phyloP scores from a whole-genome alignment of 768 basidiomycete genomes.

The Boletus rufocinnamomeus region DNA sequence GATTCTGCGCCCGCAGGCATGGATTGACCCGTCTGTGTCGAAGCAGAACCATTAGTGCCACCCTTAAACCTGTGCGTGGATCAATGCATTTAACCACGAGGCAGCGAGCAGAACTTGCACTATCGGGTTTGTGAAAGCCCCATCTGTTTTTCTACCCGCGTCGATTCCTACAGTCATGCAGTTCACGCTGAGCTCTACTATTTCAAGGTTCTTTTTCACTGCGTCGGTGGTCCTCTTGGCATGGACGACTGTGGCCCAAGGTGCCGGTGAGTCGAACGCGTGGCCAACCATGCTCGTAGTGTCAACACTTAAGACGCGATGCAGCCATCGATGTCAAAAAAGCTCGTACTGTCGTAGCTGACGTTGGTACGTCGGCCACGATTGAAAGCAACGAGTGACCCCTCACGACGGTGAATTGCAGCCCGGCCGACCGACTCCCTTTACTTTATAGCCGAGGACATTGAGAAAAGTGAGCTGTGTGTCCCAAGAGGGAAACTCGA shows the following conservation, averaged over 20 bases:
- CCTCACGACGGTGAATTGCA: background rate
- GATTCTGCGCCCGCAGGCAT: background rate
- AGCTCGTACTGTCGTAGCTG: background rate
- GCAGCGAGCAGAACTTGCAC: background rate
- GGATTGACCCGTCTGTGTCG: background rate
- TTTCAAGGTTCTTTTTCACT: background rate
- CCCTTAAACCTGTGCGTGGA: background rate
- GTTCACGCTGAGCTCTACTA: background rate
- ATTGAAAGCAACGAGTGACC: background rate
- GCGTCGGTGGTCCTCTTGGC: background rate
- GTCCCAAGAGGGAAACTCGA: background rate
- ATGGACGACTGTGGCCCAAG: conserved; percentile 9
- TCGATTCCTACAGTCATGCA: conserved; percentile 9
- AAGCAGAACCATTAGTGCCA: too few relatives aligned
- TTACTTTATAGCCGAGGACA: background rate
- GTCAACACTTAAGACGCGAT: background rate
- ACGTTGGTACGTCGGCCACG: conserved; percentile 1
- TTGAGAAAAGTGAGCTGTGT: background rate
- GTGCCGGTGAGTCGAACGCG: conserved; percentile 12
- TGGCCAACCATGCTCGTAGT: background rate
- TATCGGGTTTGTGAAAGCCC: background rate
- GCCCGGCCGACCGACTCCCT: background rate
- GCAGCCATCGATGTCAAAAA: conserved; percentile 3
- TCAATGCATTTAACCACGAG: background rate
- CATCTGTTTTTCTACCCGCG: background rate